phyloP scores from a whole-genome alignment of 164 flowering plant genomes.

The Magnolia kwangsiensis region DNA sequence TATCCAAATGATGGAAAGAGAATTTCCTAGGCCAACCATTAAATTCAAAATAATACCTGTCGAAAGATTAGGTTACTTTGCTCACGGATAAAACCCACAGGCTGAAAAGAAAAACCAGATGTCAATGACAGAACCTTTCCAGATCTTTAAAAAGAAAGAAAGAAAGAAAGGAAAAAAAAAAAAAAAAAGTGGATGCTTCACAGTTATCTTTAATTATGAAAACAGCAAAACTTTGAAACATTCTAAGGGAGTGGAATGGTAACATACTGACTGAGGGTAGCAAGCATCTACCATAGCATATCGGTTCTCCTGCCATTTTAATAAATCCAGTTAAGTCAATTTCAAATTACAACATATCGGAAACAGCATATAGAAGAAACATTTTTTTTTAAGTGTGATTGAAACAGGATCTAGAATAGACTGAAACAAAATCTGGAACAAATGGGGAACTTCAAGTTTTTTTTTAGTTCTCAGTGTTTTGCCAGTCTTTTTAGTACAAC shows the following conservation, averaged over 20 bases:
- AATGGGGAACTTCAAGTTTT: neutral
- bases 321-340: constrained; percentile 3
- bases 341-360: no score
- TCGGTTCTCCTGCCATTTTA: constrained; percentile 69
- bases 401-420: neutral
- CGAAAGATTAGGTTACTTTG: constrained; percentile 74
- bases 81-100: constrained; percentile 91
- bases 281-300: constrained; percentile 83
- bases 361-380: no score
- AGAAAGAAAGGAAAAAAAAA: neutral
- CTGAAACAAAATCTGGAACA: neutral
- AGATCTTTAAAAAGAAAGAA: neutral
- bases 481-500: neutral
- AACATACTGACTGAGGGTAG: constrained; percentile 73
- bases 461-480: neutral
- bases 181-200: neutral
- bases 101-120: constrained; percentile 43
- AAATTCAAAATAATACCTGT: constrained; percentile 48
- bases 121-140: constrained; percentile 4
- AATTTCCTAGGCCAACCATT: neutral
- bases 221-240: constrained; percentile 1
- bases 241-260: neutral
- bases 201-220: neutral
- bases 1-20: neutral
- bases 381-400: neutral